Conservation (phyloP, 2,329 filamentous ascomycete species). For the Fusarium globosum region DNA sequence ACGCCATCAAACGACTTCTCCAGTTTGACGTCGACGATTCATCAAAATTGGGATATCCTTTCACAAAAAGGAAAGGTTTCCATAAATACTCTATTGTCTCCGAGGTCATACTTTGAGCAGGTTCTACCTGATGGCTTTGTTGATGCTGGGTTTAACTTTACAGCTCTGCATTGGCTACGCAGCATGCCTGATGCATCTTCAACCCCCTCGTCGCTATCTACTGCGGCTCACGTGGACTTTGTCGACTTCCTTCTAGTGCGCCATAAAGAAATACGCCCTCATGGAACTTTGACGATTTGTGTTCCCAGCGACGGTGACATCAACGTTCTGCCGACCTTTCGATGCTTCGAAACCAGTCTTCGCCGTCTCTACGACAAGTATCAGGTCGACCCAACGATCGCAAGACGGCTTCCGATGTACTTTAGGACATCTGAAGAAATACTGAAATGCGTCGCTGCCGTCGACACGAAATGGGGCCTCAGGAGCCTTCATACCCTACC, state of each 20-base stretch:
- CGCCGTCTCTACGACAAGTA: not conserved
- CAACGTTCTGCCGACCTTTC: not conserved
- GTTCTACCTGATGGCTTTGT: not conserved
- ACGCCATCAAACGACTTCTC: not conserved
- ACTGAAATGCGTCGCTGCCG: rapidly evolving
- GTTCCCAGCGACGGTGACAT: not conserved
- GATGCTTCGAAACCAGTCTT: not conserved
- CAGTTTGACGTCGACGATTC: not conserved
- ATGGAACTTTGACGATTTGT: not conserved
- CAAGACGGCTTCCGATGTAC: not conserved
- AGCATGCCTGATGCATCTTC: not conserved
- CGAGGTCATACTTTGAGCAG: not conserved
- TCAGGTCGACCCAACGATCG: not conserved
- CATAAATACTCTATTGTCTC: not conserved
- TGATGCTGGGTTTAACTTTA: not conserved
- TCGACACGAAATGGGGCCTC: not conserved
- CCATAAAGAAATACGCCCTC: not conserved
- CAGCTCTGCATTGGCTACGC: not conserved
- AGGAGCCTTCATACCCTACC: not conserved
- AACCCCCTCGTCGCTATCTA: rapidly evolving
- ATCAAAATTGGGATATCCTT: not conserved
- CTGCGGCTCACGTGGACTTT: not conserved
- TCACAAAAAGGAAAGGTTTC: rapidly evolving
- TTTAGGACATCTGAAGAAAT: not conserved
- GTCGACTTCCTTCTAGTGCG: not conserved